Conservation (phyloP, 768 basidiomycete genomes). For the Arthromyces matolae region DNA sequence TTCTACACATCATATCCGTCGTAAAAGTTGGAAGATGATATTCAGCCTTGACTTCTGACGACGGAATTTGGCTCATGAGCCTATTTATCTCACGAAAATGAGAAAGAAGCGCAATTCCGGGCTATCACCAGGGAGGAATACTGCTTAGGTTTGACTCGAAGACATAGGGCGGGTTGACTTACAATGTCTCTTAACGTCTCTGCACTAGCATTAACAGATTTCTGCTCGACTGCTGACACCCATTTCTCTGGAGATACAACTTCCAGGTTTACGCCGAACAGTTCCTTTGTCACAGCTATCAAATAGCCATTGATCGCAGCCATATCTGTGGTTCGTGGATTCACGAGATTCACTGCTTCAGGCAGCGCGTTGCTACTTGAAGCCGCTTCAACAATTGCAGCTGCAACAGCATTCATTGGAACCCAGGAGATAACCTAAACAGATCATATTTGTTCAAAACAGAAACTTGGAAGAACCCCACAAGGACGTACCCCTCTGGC, state of each 20-base stretch:
- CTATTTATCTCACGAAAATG: too few relatives aligned
- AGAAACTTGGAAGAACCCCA: not conserved
- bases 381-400: conserved; percentile 29
- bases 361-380: conserved; percentile 17
- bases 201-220: too few relatives aligned
- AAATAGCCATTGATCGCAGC: conserved; percentile 16
- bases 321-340: conserved; percentile 32
- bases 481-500: conserved; percentile 16
- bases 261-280: conserved; percentile 4
- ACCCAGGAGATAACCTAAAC: conserved; percentile 35
- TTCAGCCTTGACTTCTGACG: not conserved
- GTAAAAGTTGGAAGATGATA: not conserved
- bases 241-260: too few relatives aligned
- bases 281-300: conserved; percentile 6
- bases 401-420: conserved; percentile 25
- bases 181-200: too few relatives aligned
- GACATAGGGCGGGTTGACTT: too few relatives aligned
- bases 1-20: not conserved
- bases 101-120: too few relatives aligned
- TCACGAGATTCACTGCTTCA: conserved; percentile 29
- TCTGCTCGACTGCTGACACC: too few relatives aligned
- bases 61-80: too few relatives aligned
- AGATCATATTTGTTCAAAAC: too few relatives aligned
- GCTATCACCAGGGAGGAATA: too few relatives aligned
- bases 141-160: too few relatives aligned